Evolutionary conservation across 2,329 filamentous ascomycete genomes (phyloP).

Genomic region (Fusarium sp.): DNA sequence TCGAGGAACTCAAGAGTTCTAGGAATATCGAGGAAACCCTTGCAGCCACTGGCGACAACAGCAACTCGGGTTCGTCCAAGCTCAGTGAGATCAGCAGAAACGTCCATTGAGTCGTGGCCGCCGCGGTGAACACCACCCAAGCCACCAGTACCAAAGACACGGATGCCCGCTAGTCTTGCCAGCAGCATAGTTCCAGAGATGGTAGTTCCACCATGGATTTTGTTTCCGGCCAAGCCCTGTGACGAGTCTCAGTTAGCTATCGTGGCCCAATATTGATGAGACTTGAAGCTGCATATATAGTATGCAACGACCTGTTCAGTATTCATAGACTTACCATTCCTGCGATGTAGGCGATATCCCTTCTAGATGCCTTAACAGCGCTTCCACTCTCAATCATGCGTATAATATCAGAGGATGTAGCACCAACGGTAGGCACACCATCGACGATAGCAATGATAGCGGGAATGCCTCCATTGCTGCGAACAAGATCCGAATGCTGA

Average conservation of each 20-base stretch:
- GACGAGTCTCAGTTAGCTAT: constrained; percentile 19
- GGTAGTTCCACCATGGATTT: constrained; percentile 89
- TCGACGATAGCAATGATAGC: constrained; percentile 91
- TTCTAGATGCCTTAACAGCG: constrained; percentile 84
- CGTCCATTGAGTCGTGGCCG: constrained; percentile 86
- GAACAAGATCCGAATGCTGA: constrained; percentile 86
- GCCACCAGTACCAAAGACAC: constrained; percentile 93
- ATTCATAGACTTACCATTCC: constrained; percentile 69
- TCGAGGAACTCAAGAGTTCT: constrained; percentile 84
- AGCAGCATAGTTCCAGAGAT: constrained; percentile 94
- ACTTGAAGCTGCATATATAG: neutral
- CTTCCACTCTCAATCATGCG: constrained; percentile 74
- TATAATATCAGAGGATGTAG: constrained; percentile 76
- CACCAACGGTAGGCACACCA: constrained; percentile 83
- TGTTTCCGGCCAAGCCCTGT: constrained; percentile 57
- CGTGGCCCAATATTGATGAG: neutral
- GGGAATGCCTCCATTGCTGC: constrained; percentile 82
- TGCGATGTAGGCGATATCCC: constrained; percentile 85
- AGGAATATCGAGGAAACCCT: constrained; percentile 94
- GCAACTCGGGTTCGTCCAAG: constrained; percentile 89
- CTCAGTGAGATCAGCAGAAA: constrained; percentile 95
- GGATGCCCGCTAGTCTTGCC: constrained; percentile 86
- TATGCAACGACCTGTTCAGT: neutral
- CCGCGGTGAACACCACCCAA: constrained; percentile 94
- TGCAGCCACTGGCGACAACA: constrained; percentile 90